Conservation (phyloP, 2,329 filamentous ascomycete species). For the Ascocoryne sarcoides region DNA sequence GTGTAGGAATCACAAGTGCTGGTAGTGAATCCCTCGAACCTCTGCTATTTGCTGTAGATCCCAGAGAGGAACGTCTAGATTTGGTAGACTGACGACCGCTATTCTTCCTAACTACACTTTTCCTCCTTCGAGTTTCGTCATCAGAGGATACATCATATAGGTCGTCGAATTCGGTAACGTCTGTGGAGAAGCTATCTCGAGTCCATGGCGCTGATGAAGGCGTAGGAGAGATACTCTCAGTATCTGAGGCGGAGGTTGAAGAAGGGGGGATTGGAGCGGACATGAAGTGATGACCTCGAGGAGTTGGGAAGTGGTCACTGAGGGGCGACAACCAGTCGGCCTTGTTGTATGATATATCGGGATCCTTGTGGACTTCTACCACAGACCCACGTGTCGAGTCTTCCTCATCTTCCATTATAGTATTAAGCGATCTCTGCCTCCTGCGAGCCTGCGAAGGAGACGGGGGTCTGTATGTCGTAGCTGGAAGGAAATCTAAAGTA, state of each 20-base stretch:
- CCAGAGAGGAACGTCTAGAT: slow-evolving; percentile 22
- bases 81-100: slow-evolving; percentile 27
- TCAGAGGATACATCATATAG: slow-evolving; percentile 75
- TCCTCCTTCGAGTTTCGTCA: slow-evolving; percentile 51
- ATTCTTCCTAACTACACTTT: slow-evolving; percentile 26
- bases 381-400: slow-evolving; percentile 24
- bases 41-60: slow-evolving; percentile 16
- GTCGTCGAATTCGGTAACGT: slow-evolving; percentile 71
- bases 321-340: slow-evolving; percentile 34
- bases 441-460: slow-evolving; percentile 42
- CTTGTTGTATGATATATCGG: slow-evolving; percentile 32
- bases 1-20: slow-evolving; percentile 41
- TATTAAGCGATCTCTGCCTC: slow-evolving; percentile 51
- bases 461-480: slow-evolving; percentile 41
- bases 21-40: slow-evolving; percentile 32
- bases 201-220: slow-evolving; percentile 53
- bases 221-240: slow-evolving; percentile 45
- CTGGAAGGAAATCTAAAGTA: slow-evolving; percentile 35
- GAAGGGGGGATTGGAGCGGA: slow-evolving; percentile 54
- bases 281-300: slow-evolving; percentile 57
- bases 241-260: slow-evolving; percentile 46
- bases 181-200: slow-evolving; percentile 52
- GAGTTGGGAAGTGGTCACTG: slow-evolving; percentile 59
- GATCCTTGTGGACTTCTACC: slow-evolving; percentile 25
- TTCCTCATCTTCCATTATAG: slow-evolving; percentile 50